Base-by-base conservation (phyloP, 1,139 yeast genomes). In the Kodamaea plutei region DNA sequence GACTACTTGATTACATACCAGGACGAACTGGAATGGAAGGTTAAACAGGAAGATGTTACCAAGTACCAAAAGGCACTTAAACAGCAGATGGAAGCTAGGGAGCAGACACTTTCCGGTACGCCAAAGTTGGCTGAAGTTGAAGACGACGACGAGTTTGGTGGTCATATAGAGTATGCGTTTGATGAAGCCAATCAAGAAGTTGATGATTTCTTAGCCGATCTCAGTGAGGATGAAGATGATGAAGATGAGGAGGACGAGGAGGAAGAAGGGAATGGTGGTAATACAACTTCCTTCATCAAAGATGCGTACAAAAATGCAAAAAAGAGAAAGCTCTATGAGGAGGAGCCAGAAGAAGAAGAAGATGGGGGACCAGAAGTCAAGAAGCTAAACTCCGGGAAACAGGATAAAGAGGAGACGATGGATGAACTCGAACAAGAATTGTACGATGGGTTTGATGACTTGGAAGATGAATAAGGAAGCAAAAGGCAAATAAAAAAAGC, bases 171-270 rank as follows among this genome's bases (percentile, higher is more conserved):
- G 28, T 66, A 65, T 39, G 69, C 75, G 38, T 69, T 76, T 54
- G 74, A 67, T 28, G 78, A 72, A 22, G 75, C 78, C 15, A 73
- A 71, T 39, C 73, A 71, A 36, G 83, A 76, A 44, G 76, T 76
- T 32, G 78, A 73, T 35, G 81, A 75, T 37, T 76, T 76, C 47
- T 56, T 76, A 43, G 80, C 79, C 0, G 76, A 70, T 19, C 61
- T 69, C 26, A 68, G 73, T 32, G 79, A 70, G 6, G 79, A 64
- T 17, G 73, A 65, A 8, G 73, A 62, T 9, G 68, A 52, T 1
- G 65, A 52, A 2, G 59, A 52, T 42, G 64, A 47, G 37, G 67
- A 35, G 42, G 70, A 41, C 28, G 53, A 42, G 5, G 57, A 45
- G 2, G 53, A 31, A 12, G 41, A 39, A 3, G 43, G 37, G 4